Evolutionary conservation across 2,329 filamentous ascomycete genomes (phyloP), one percentile per base, ranked within the genome.

Genomic region (Exutisphaerella laricina): DNA sequence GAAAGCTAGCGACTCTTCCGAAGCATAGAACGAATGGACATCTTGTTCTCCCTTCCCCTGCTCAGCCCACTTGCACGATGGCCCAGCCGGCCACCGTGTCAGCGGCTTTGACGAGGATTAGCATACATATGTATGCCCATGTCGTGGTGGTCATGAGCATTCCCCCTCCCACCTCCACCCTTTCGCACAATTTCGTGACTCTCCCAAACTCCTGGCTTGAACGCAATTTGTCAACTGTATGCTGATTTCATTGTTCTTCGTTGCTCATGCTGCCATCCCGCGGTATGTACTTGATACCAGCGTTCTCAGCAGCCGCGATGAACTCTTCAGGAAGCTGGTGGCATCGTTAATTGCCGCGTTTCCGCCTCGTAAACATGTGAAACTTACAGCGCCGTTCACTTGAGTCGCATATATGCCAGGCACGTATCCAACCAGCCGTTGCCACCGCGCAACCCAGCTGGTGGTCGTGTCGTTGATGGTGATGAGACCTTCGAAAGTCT

Each of bases 391-490:
- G 13, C 92, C 92, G 22, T 85, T 88, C 17, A 98, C 92, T 70
- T 97, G 96, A 43, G 88, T 85, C 13, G 92, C 92, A 69, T 98
- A 98, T 45, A 94, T 82, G 41, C 92, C 92, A 12, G 80, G 78
- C 39, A 92, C 84, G 65, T 94, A 97, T 42, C 79, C 80, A 63
- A 96, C 87, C 46, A 98, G 70, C 6, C 92, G 79, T 73, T 97
- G 88, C 84, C 89, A 97, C 63, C 87, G 86, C n/a, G 90, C 89
- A 36, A 97, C 87, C 92, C 92, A 98, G 59, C 86, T 94, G 55
- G 75, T 78, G 31, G 71, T 70, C n/a, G 89, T 89, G 63, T 96
- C 83, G 35, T 83, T 80, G 26, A 97, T 76, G 29, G 86, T 80
- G 63, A 97, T 87, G 52, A 96, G 70, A 35, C 92, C 92, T 66